Conservation (phyloP, 1,139 yeast species). For the Diutina rugosa region DNA sequence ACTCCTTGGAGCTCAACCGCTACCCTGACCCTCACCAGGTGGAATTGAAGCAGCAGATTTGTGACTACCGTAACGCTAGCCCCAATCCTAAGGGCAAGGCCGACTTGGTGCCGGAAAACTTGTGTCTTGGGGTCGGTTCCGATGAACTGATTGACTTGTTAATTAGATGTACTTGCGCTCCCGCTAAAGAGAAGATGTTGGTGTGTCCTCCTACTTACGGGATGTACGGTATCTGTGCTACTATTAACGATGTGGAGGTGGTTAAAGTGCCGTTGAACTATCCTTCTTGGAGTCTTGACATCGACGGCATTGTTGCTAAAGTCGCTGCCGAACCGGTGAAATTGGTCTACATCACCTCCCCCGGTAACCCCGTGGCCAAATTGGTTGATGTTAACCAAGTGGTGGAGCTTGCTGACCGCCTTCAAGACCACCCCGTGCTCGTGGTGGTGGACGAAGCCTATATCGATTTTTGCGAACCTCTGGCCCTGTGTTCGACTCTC, state of each 20-base stretch:
- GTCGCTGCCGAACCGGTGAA: slow-evolving; percentile 57
- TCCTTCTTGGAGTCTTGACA: slow-evolving; percentile 54
- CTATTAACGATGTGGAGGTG: slow-evolving; percentile 72
- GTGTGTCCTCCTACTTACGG: slow-evolving; percentile 96
- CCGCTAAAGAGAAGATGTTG: slow-evolving; percentile 70
- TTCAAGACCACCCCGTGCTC: slow-evolving; percentile 17
- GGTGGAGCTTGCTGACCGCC: slow-evolving; percentile 35
- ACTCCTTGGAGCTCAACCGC: slow-evolving; percentile 51
- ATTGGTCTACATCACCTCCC: slow-evolving; percentile 78
- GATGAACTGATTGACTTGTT: slow-evolving; percentile 91
- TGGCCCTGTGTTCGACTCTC: slow-evolving; percentile 55
- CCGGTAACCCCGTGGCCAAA: slow-evolving; percentile 94
- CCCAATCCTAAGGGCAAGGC: slow-evolving; percentile 15
- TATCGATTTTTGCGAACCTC: slow-evolving; percentile 56
- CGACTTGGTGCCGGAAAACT: slow-evolving; percentile 44
- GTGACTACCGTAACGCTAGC: slow-evolving; percentile 53
- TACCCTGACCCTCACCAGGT: slow-evolving; percentile 96
- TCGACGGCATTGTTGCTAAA: slow-evolving; percentile 38
- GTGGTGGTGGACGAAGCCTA: slow-evolving; percentile 92
- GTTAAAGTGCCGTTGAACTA: slow-evolving; percentile 53
- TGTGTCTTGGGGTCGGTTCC: slow-evolving; percentile 93
- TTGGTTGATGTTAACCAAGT: slow-evolving; percentile 38
- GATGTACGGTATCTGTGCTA: slow-evolving; percentile 88
- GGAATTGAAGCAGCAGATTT: slow-evolving; percentile 61
- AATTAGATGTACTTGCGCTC: slow-evolving; percentile 73